Evolutionary conservation across 306 rosid species (phyloP), one percentile per base, ranked within the genome.

Genomic region (Phaseolus lunatus): DNA sequence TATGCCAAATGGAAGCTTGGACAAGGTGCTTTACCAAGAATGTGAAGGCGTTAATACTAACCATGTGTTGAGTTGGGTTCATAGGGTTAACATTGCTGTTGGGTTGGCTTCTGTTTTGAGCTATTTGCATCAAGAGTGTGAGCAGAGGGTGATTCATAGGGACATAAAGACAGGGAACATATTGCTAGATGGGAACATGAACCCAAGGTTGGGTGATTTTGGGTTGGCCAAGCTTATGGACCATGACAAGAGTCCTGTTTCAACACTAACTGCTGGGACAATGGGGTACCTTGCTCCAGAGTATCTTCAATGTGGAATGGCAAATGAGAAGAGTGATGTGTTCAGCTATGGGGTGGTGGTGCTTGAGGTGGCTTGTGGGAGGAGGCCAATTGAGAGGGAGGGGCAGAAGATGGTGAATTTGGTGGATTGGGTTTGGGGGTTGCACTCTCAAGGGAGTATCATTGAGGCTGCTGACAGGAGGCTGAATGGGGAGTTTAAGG

Each of bases 231-330:
- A 90, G 81, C 90, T 90, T 50, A 89, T 86, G 91, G 97, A 92
- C 81, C 97, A 92, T 62, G 97, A 90, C 53, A 87, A 84, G 86
- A 90, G 97, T 76, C 96, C 96, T 1, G 92, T 85, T 43, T 92
- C 94, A 0, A 90, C 96, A 0, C 78, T 90, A 27, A 92, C 96
- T 0, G 96, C 92, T 1, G 96, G 97, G 48, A 90, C 94, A 65
- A 92, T 90, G 96, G 96, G 96, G 27, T 92, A 92, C 49, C 87
- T 92, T 31, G 96, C 97, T 9, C 96, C 96, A 9, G 97, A 92
- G 84, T 92, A 90, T 85, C 96, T 92, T 62, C 97, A 90, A 24
- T 92, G 87, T 24, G 96, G 96, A 1, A 84, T 83, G 50, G 96
- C 97, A 0, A 92, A 85, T 15, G 94, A 92, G 67, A 92, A 87